Conservation (phyloP, 164 flowering plant genomes). For the Taxillus chinensis region DNA sequence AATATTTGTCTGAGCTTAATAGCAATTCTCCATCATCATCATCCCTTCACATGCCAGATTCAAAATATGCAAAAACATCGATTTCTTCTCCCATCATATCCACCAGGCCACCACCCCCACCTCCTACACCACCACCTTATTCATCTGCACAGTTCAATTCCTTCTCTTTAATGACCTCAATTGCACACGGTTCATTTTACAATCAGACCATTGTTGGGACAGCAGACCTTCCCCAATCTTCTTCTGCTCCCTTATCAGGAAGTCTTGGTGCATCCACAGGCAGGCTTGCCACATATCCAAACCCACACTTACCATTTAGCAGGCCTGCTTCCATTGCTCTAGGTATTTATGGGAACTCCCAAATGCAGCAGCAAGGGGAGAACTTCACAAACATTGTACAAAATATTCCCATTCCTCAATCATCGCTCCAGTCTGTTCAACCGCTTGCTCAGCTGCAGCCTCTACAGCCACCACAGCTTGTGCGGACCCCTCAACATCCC, state of each 20-base stretch:
- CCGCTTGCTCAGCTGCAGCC: slow-evolving; percentile 64
- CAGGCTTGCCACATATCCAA: slow-evolving; percentile 33
- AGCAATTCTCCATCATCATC: slow-evolving; percentile 25
- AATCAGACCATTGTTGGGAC: slow-evolving; percentile 28
- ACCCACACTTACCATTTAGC: slow-evolving; percentile 33
- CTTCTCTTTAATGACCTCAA: slow-evolving; percentile 27
- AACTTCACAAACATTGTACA: slow-evolving; percentile 33
- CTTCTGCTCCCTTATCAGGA: slow-evolving; percentile 22
- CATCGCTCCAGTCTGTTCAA: slow-evolving; percentile 41
- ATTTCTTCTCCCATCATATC: slow-evolving; percentile 46
- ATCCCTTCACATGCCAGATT: slow-evolving; percentile 31
- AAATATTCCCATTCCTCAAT: slow-evolving; percentile 29
- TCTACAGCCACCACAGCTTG: slow-evolving; percentile 77
- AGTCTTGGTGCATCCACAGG: slow-evolving; percentile 32
- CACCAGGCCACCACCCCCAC: slow-evolving; percentile 73
- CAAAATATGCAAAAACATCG: slow-evolving; percentile 38
- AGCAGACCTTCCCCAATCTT: slow-evolving; percentile 29
- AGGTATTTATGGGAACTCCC: slow-evolving; percentile 28
- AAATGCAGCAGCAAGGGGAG: slow-evolving; percentile 46
- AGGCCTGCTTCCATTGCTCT: slow-evolving; percentile 52
- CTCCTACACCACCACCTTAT: slow-evolving; percentile 84
- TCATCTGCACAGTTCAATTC: slow-evolving; percentile 31
- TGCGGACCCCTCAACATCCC: slow-evolving; percentile 64
- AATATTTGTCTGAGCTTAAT: slow-evolving; percentile 28
- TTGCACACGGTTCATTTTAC: slow-evolving; percentile 33